Conservation (phyloP, 768 basidiomycete species). For the Tricholoma furcatifolium region DNA sequence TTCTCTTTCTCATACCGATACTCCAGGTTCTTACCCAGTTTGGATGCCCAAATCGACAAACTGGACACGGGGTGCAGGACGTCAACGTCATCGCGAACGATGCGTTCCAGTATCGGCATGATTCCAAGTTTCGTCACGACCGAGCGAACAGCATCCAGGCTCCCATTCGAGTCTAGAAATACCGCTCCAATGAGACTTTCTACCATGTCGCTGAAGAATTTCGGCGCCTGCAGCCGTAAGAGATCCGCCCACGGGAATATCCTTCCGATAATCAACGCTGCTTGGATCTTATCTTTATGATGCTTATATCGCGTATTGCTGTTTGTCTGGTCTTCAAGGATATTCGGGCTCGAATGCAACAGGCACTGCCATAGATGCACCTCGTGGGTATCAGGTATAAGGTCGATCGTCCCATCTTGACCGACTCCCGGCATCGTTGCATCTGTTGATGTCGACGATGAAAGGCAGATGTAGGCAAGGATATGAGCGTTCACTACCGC, state of each 20-base stretch:
- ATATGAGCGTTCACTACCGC: constrained; percentile 75
- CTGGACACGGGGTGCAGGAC: constrained; percentile 73
- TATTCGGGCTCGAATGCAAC: constrained; percentile 60
- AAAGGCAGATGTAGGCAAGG: constrained; percentile 66
- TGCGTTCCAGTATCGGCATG: constrained; percentile 56
- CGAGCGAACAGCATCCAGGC: constrained; percentile 46
- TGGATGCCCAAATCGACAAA: constrained; percentile 57
- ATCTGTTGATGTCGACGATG: constrained; percentile 38
- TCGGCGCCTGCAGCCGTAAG: constrained; percentile 73
- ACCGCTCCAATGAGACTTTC: constrained; percentile 76
- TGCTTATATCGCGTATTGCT: constrained; percentile 53
- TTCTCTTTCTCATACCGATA: constrained; percentile 43
- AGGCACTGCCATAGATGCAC: constrained; percentile 69
- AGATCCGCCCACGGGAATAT: constrained; percentile 75
- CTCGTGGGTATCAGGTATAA: constrained; percentile 40
- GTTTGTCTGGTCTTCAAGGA: constrained; percentile 63
- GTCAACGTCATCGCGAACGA: constrained; percentile 67
- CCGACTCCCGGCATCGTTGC: constrained; percentile 50
- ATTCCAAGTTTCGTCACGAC: constrained; percentile 57
- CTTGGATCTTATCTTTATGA: constrained; percentile 47
- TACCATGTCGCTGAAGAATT: constrained; percentile 77
- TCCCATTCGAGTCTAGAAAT: constrained; percentile 66
- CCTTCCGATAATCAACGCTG: constrained; percentile 37
- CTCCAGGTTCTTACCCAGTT: constrained; percentile 41
- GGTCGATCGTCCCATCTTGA: constrained; percentile 25